Conservation (phyloP, 2,329 filamentous ascomycete genomes). For the Trichoderma koningii region DNA sequence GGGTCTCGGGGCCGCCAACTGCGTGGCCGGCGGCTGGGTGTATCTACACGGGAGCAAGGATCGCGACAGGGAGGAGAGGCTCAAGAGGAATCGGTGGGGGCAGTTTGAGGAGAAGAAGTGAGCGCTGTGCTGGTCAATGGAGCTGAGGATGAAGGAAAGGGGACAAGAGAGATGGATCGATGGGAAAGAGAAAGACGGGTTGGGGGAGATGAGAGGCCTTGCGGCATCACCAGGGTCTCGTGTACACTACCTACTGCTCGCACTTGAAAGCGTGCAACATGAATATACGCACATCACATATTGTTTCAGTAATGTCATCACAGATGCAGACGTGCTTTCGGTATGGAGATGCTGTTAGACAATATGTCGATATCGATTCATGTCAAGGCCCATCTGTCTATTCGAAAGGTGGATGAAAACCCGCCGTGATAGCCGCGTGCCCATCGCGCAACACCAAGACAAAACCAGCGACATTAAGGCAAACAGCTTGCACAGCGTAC, state of each 20-base stretch:
- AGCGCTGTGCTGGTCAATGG: not conserved
- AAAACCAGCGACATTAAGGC: not conserved
- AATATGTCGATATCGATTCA: not conserved
- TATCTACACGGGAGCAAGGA: constrained; percentile 55
- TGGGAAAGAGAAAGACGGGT: not conserved
- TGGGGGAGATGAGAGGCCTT: not conserved
- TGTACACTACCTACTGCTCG: constrained; percentile 2
- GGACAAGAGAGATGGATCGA: not conserved
- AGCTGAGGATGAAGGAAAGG: not conserved
- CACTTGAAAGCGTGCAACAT: not conserved
- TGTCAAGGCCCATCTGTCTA: not conserved
- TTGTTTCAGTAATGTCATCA: not conserved
- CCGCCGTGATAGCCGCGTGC: not conserved
- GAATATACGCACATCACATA: not conserved
- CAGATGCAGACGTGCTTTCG: not conserved
- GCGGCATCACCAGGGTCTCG: not conserved
- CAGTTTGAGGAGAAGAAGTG: constrained; percentile 28
- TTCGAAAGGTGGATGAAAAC: not conserved
- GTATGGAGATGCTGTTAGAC: not conserved
- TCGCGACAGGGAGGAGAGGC: constrained; percentile 51
- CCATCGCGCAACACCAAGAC: not conserved
- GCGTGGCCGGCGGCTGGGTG: constrained; percentile 52
- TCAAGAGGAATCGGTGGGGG: constrained; percentile 55
- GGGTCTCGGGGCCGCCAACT: constrained; percentile 52
- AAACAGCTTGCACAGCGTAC: not conserved